Evolutionary conservation across 78 protist genomes (phyloP).

Genomic region (Tieghemostelium lacteum): DNA sequence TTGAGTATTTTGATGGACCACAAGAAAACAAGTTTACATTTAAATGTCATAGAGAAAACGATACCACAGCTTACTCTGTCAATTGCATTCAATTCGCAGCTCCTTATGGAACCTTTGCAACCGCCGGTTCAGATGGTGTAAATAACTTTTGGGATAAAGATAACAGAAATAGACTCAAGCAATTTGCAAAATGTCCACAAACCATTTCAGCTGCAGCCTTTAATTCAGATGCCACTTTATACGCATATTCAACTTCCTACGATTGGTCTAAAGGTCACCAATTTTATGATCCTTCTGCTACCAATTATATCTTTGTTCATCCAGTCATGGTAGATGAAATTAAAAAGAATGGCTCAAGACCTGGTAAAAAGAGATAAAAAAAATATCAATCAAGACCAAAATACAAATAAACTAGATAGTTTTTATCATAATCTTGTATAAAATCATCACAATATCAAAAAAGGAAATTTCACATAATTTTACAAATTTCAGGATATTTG

Average conservation of each 20-base stretch:
- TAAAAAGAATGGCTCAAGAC: too few relatives aligned
- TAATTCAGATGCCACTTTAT: constrained; percentile 87
- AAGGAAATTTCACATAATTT: too few relatives aligned
- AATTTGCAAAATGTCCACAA: constrained; percentile 26
- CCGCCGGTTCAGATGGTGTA: constrained; percentile 94
- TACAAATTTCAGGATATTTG: too few relatives aligned
- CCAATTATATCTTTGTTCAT: constrained; percentile 17
- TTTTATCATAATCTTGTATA: too few relatives aligned
- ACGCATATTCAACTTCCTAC: constrained; percentile 92
- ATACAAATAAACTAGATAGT: too few relatives aligned
- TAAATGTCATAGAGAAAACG: constrained; percentile 94
- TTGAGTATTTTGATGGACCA: constrained; percentile 84
- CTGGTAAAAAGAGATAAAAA: too few relatives aligned
- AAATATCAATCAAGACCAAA: too few relatives aligned
- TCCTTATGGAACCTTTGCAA: constrained; percentile 91
- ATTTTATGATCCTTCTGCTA: constrained; percentile 13
- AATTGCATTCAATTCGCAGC: constrained; percentile 90
- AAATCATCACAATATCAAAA: too few relatives aligned
- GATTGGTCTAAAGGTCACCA: constrained; percentile 89
- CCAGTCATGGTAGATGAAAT: neutral
- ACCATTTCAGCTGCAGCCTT: constrained; percentile 80
- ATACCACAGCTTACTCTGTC: constrained; percentile 83
- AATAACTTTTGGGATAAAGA: constrained; percentile 93
- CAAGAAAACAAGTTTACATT: constrained; percentile 87
- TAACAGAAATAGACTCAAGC: constrained; percentile 81